Evolutionary conservation across 106 monocot genomes (phyloP), one percentile per base, ranked within the genome.

Genomic region (Vanilla planifolia): DNA sequence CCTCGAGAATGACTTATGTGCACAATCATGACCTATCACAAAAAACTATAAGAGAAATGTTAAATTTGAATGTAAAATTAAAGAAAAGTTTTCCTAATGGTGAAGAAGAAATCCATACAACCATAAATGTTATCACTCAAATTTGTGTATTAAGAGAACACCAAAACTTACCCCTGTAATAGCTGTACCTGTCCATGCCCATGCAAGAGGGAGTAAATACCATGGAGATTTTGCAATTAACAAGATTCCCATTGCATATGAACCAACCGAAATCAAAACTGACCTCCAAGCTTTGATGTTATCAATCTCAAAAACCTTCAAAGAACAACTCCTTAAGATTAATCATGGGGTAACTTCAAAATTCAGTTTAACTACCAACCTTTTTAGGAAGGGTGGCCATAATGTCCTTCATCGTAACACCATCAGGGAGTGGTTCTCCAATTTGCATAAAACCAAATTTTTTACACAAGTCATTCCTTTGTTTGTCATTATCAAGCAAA

Each of bases 11-110:
- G 94, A 86, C 65, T 80, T 95, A 71, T 95, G 94, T 60, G 94
- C 94, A 74, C 94, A 95, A 43, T 95, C 94, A 71, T 95, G 94
- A 37, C 94, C 94, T 86, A 95, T 79, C 56, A 95, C 94, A 89
- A 95, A 95, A 75, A 95, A 95, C 94, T 95, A 65, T 17, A 59
- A 25, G 51, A 67, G 22, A 21, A 48, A n/a, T 62, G 23, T 30
- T 45, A 45, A 27, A 25, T 13, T 26, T 40, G 14, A 17, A 39
- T 25, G 16, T 17, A 15, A 40, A 24, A 48, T 15, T 26, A 34
- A 55, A 33, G 21, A 32, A 37, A 30, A 32, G 33, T 8, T 17
- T 56, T 13, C 1, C 27, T 56, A 17, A 25, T 33, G 30, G 13
- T 56, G 33, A 56, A 5, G 33, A 56, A 5, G 30, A 33, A 34